A percentile compares a stretch with the other conserved stretches of the same genome.
These are phyloP conservation scores for Amorphotheca resinae DNA, from an alignment of 495 filamentous ascomycete species.

Conservation along the genomic window DNA sequence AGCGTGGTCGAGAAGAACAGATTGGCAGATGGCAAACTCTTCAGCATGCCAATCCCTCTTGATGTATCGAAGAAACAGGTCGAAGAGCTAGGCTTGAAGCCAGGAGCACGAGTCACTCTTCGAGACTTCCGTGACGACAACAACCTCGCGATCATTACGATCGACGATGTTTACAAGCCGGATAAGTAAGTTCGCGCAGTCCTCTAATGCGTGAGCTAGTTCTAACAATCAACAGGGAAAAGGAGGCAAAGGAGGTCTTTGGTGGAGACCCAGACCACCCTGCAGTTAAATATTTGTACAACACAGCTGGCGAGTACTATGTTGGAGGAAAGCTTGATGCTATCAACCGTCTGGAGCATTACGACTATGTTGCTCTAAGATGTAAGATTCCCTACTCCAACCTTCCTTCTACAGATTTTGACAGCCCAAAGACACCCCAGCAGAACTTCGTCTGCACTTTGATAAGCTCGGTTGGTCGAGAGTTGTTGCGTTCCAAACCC, in stretches of 20 bases:
- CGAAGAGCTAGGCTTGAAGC: slow-evolving; percentile 55
- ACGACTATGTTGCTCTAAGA: slow-evolving; percentile 94
- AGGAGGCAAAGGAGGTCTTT: slow-evolving; percentile 88
- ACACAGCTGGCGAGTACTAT: slow-evolving; percentile 72
- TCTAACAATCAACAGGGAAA: slow-evolving; percentile 43
- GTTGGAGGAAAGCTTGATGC: slow-evolving; percentile 92
- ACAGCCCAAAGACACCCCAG: slow-evolving; percentile 64
- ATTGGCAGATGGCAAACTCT: slow-evolving; percentile 79
- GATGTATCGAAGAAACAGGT: slow-evolving; percentile 67
- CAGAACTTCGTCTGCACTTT: slow-evolving; percentile 90
- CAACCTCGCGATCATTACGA: slow-evolving; percentile 87
- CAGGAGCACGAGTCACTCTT: slow-evolving; percentile 71
- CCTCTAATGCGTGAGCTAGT: slow-evolving; percentile 10
- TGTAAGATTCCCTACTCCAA: slow-evolving; percentile 42
- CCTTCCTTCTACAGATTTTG: background rate
- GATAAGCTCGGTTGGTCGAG: slow-evolving; percentile 96
- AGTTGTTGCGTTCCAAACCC: slow-evolving; percentile 97
- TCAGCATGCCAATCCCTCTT: slow-evolving; percentile 93
- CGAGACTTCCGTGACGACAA: slow-evolving; percentile 94
- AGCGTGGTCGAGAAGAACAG: slow-evolving; percentile 83
- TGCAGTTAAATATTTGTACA: slow-evolving; percentile 77
- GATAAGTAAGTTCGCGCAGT: slow-evolving; percentile 61
- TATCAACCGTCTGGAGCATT: slow-evolving; percentile 88
- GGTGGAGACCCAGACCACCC: slow-evolving; percentile 85
- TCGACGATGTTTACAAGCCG: slow-evolving; percentile 92